These are phyloP conservation scores for Neofusicoccum laricinum DNA, from an alignment of 2,329 filamentous ascomycete genomes.

Conservation along the genomic window DNA sequence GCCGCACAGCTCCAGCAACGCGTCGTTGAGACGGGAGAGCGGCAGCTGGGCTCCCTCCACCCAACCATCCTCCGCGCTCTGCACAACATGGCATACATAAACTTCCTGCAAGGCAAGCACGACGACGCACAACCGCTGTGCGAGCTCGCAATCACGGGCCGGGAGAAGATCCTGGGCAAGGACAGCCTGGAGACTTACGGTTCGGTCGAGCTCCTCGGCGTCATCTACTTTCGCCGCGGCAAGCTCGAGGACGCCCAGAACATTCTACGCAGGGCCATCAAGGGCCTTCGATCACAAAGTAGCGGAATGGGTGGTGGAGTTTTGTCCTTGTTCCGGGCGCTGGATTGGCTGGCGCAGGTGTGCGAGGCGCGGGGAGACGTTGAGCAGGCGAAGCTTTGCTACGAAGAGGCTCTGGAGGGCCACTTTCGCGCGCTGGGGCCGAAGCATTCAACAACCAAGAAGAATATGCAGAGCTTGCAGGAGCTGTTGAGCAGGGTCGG, in stretches of 20 bases:
- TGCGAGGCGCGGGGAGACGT: not conserved
- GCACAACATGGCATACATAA: not conserved
- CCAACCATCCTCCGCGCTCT: not conserved
- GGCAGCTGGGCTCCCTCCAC: not conserved
- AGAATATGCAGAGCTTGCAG: not conserved
- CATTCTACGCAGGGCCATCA: not conserved
- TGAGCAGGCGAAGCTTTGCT: not conserved
- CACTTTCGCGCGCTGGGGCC: not conserved
- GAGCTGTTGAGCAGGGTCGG: not conserved
- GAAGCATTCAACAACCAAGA: not conserved
- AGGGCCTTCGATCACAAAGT: not conserved
- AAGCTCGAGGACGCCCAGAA: not conserved
- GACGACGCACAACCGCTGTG: not conserved
- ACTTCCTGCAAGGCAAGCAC: not conserved
- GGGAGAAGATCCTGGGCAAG: slow-evolving; percentile 36
- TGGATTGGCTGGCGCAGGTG: not conserved
- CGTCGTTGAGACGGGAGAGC: not conserved
- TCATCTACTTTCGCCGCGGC: not conserved
- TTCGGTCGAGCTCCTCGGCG: not conserved
- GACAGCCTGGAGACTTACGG: not conserved
- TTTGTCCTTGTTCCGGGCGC: not conserved
- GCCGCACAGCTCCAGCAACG: not conserved
- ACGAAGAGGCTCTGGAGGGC: not conserved
- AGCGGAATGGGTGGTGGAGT: not conserved
- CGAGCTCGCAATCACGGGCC: slow-evolving; percentile 18